Conservation (phyloP, 1,284 basidiomycete genomes). For the Tilletia horrida region DNA sequence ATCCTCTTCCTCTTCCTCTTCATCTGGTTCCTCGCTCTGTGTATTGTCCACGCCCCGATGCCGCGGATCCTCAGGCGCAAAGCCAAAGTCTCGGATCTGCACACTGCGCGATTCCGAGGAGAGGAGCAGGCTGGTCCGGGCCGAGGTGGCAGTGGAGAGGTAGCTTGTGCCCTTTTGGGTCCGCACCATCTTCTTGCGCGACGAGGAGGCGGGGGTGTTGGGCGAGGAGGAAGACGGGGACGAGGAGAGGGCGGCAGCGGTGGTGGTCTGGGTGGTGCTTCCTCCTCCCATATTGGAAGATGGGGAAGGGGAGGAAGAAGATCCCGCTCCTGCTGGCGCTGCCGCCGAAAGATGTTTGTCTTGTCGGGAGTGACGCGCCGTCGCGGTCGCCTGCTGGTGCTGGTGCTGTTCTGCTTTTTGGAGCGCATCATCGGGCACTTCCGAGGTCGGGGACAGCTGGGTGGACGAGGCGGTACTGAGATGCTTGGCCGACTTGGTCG, state of each 20-base stretch:
- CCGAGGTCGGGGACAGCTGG: background rate
- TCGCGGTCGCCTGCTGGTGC: too few relatives aligned
- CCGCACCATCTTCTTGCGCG: conserved; percentile 2
- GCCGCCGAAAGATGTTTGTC: background rate
- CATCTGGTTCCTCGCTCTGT: background rate
- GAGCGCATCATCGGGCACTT: too few relatives aligned
- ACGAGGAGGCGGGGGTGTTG: background rate
- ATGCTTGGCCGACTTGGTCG: background rate
- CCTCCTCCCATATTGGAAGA: too few relatives aligned
- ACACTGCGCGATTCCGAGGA: conserved; percentile 15
- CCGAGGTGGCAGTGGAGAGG: conserved; percentile 6
- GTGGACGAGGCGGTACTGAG: conserved; percentile 12
- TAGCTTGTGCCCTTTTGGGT: background rate
- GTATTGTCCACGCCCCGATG: conserved; percentile 23
- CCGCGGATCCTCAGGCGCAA: conserved; percentile 29
- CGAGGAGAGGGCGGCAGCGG: background rate
- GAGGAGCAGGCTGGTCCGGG: background rate
- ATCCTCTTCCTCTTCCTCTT: conserved; percentile 19
- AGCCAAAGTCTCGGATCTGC: conserved; percentile 40
- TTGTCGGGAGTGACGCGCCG: too few relatives aligned
- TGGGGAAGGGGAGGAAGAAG: background rate
- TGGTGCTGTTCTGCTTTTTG: too few relatives aligned
- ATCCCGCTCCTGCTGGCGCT: too few relatives aligned
- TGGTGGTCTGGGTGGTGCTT: background rate
- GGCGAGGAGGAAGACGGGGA: too few relatives aligned